phyloP scores from a whole-genome alignment of 2,329 filamentous ascomycete species.

The Colletotrichum sp. region DNA sequence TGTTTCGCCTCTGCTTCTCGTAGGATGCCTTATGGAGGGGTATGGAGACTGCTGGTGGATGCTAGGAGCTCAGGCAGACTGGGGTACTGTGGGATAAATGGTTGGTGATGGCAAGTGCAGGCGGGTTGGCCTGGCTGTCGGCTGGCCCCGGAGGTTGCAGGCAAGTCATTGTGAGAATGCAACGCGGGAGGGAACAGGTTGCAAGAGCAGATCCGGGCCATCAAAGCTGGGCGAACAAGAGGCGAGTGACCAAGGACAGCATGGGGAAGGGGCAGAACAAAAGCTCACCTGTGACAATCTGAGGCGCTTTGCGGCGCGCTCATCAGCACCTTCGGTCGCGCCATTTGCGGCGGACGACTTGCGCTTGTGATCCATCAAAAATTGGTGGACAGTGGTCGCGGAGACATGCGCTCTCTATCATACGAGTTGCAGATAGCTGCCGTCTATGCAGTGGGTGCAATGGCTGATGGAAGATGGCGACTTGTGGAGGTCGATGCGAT shows the following conservation, averaged over 20 bases:
- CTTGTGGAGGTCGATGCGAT: background rate
- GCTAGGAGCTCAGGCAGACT: background rate
- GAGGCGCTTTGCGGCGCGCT: constrained; percentile 62
- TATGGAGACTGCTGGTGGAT: background rate
- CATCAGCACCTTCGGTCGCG: constrained; percentile 48
- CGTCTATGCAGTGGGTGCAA: background rate
- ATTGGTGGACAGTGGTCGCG: background rate
- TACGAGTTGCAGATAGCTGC: background rate
- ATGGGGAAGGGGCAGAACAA: constrained; percentile 13
- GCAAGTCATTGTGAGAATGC: background rate
- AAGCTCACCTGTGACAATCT: constrained; percentile 53
- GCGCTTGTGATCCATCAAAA: constrained; percentile 61
- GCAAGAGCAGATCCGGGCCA: background rate
- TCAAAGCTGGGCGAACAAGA: background rate
- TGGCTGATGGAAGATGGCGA: background rate
- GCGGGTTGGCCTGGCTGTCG: background rate
- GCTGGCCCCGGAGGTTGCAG: background rate
- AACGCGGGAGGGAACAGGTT: background rate
- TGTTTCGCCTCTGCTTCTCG: background rate
- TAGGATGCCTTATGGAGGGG: background rate
- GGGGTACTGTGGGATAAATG: background rate
- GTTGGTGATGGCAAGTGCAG: background rate
- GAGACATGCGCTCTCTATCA: background rate
- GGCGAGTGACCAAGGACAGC: background rate
- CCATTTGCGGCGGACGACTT: constrained; percentile 54